Evolutionary conservation across 2,329 filamentous ascomycete genomes (phyloP).

Genomic region (Cladophialophora immunda): DNA sequence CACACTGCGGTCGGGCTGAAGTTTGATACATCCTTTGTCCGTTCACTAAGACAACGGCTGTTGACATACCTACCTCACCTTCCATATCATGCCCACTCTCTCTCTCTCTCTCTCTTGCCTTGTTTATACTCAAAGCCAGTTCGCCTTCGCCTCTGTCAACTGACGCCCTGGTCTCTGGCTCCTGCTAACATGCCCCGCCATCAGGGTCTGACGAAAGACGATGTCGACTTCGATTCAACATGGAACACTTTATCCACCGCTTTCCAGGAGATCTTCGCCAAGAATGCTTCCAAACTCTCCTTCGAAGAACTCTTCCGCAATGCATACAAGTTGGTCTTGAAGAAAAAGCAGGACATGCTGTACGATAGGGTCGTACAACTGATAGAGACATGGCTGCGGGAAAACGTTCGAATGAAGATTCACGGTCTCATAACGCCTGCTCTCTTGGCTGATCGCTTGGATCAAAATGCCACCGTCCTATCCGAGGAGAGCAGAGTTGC

Average conservation of each 20-base stretch:
- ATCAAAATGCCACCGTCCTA: slow-evolving; percentile 62
- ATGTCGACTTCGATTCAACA: slow-evolving; percentile 82
- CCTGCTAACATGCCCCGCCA: slow-evolving; percentile 16
- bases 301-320: slow-evolving; percentile 96
- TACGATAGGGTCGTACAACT: slow-evolving; percentile 83
- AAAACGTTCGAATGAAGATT: slow-evolving; percentile 76
- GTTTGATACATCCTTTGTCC: not conserved
- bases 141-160: not conserved
- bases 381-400: slow-evolving; percentile 81
- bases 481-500: slow-evolving; percentile 79
- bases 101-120: not conserved
- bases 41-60: not conserved
- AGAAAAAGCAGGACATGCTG: slow-evolving; percentile 81
- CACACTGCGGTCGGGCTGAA: slow-evolving; percentile 6
- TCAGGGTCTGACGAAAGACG: slow-evolving; percentile 67
- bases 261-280: slow-evolving; percentile 86
- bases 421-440: slow-evolving; percentile 74
- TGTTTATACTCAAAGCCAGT: not conserved
- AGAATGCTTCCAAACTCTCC: slow-evolving; percentile 87
- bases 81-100: not conserved
- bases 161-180: not conserved
- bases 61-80: not conserved
- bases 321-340: slow-evolving; percentile 91
- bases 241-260: slow-evolving; percentile 82
- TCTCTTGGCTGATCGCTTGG: slow-evolving; percentile 65